phyloP scores from a whole-genome alignment of 768 basidiomycete genomes.

The Lactifluus piperatus region DNA sequence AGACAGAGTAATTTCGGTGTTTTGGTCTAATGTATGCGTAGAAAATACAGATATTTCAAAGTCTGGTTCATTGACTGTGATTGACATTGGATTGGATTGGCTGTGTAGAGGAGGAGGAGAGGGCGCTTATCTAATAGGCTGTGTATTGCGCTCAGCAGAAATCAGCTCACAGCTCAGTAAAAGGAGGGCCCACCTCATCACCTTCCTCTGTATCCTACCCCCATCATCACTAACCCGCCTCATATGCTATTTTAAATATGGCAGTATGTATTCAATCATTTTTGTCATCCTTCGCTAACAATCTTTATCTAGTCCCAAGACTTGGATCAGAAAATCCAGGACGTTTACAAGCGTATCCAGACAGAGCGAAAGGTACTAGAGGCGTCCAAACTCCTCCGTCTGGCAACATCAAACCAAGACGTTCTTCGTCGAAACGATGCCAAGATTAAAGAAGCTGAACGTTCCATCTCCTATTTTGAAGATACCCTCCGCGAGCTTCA shows the following conservation, averaged over 20 bases:
- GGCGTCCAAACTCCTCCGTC: slow-evolving; percentile 66
- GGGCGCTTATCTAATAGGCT: slow-evolving; percentile 16
- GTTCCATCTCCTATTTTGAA: slow-evolving; percentile 80
- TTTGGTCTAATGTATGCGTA: slow-evolving; percentile 35
- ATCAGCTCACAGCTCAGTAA: not conserved
- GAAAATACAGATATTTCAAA: slow-evolving; percentile 39
- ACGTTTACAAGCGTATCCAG: slow-evolving; percentile 82
- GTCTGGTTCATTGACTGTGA: slow-evolving; percentile 38
- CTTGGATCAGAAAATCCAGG: slow-evolving; percentile 89
- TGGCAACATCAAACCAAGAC: slow-evolving; percentile 81
- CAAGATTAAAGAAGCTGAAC: slow-evolving; percentile 81
- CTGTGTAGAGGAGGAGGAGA: no score
- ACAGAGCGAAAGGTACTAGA: slow-evolving; percentile 91
- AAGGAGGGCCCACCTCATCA: slow-evolving; percentile 6
- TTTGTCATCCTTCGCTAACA: slow-evolving; percentile 5
- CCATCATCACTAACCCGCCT: slow-evolving; percentile 11
- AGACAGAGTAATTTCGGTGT: slow-evolving; percentile 27
- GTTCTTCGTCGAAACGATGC: slow-evolving; percentile 74
- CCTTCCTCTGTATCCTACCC: not conserved
- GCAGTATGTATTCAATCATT: slow-evolving; percentile 6
- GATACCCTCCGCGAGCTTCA: slow-evolving; percentile 77
- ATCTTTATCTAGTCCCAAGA: slow-evolving; percentile 33
- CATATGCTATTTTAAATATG: slow-evolving; percentile 1
- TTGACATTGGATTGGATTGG: no score
- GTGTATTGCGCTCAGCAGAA: not conserved